Evolutionary conservation across 2,329 filamentous ascomycete genomes (phyloP), one percentile per base, ranked within the genome.

Genomic region (Chrysoporthe cubensis): DNA sequence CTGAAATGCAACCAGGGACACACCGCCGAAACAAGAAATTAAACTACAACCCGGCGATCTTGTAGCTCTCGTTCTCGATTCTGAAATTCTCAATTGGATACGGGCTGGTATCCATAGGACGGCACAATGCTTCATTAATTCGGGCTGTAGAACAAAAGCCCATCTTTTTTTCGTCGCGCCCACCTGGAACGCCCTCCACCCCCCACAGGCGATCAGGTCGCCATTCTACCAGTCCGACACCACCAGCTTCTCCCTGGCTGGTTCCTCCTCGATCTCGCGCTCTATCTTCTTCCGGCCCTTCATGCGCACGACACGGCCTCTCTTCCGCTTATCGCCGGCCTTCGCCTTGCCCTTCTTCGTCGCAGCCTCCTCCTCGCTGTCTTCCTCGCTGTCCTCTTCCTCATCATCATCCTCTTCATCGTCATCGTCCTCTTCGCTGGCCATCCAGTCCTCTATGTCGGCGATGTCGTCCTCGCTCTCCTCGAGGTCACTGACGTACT

Each of bases 381-480:
- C 79, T 68, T 80, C 78, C 71, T 84, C 83, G 62, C 85, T 84
- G 54, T 84, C 85, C 48, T 85, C 81, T 44, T 87, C 86, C 7
- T 84, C 85, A 14, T 88, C 87, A 26, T 87, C 87, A 54, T 83
- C 84, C 18, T 85, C 85, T 11, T 87, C 85, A 4, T 87, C 87
- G 1, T 85, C 86, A 2, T 85, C 83, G 13, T 87, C 87, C 2
- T 87, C 87, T n/a, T 87, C 91, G 70, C 89, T 93, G 73, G 90
- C 94, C 62, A 97, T 84, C 95, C 95, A 98, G 76, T 98, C 95
- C 79, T 98, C 92, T 62, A 98, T 87, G 75, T 94, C 91, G 64
- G 86, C 88, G 26, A 93, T 81, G 72, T 93, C 92, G 67, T 93
- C 91, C 69, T 94, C 92, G 72, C 91, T 91, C 76, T 92, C 93